Evolutionary conservation across 768 basidiomycete genomes (phyloP).

Genomic region (Neoboletus brunneissimus): DNA sequence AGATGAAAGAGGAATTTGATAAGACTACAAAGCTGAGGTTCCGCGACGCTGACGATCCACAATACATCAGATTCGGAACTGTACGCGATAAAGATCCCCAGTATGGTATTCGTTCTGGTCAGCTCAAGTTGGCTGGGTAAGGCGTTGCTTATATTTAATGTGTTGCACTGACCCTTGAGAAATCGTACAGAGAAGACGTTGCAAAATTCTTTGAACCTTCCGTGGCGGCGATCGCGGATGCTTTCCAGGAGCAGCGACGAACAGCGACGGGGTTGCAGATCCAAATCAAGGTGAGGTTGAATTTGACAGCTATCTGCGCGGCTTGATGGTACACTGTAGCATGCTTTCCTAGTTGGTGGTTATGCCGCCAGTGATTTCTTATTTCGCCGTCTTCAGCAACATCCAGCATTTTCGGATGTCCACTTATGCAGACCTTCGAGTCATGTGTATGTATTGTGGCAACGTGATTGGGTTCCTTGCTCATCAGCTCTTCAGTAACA

Average conservation of each 20-base stretch:
- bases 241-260: conserved; percentile 31
- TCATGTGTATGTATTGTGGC: conserved; percentile 40
- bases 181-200: conserved; percentile 31
- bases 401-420: conserved; percentile 35
- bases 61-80: conserved; percentile 41
- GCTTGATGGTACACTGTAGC: conserved; percentile 10
- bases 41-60: conserved; percentile 32
- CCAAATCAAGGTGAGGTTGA: conserved; percentile 20
- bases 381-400: conserved; percentile 38
- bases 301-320: neutral
- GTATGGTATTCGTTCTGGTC: conserved; percentile 36
- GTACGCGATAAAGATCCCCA: conserved; percentile 33
- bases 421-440: conserved; percentile 46
- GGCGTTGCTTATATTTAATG: conserved; percentile 1
- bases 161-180: neutral
- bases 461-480: neutral
- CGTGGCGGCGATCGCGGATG: conserved; percentile 33
- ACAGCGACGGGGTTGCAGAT: conserved; percentile 22
- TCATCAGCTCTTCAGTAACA: conserved; percentile 30
- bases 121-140: conserved; percentile 38
- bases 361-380: conserved; percentile 50
- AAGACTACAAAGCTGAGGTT: conserved; percentile 39
- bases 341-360: conserved; percentile 51
- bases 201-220: conserved; percentile 44
- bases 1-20: conserved; percentile 37